Conservation (phyloP, 2,329 filamentous ascomycete species). For the Aspergillus fructus region DNA sequence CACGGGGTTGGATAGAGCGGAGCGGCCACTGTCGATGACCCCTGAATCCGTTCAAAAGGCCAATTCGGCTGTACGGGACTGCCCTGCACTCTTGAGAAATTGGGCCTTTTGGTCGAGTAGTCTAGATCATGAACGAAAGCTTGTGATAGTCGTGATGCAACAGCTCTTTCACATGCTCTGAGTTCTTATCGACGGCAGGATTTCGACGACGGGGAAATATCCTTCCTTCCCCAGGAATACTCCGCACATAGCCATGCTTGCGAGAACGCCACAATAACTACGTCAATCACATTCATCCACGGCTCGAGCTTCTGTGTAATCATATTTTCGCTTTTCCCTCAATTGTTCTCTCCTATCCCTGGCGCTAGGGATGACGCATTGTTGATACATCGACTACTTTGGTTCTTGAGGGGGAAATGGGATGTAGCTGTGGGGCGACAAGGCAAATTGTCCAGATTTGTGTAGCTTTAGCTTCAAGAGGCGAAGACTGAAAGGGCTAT, state of each 20-base stretch:
- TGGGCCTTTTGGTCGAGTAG: neutral
- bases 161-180: slow-evolving; percentile 4
- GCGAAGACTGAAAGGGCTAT: neutral
- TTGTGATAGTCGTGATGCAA: slow-evolving; percentile 6
- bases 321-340: too few relatives aligned
- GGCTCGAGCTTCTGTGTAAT: neutral
- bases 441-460: neutral
- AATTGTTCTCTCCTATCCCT: neutral
- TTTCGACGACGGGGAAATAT: neutral
- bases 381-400: neutral
- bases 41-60: neutral
- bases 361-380: neutral
- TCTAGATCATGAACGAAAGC: neutral
- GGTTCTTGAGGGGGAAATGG: neutral
- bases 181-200: neutral
- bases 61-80: neutral
- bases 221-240: neutral
- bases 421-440: neutral
- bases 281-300: neutral
- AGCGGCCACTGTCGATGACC: neutral
- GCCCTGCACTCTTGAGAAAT: neutral
- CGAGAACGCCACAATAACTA: neutral
- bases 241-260: neutral
- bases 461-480: neutral
- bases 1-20: neutral